These are phyloP conservation scores for Naganishia sp. DNA, from an alignment of 1,284 basidiomycete genomes.

Conservation along the genomic window DNA sequence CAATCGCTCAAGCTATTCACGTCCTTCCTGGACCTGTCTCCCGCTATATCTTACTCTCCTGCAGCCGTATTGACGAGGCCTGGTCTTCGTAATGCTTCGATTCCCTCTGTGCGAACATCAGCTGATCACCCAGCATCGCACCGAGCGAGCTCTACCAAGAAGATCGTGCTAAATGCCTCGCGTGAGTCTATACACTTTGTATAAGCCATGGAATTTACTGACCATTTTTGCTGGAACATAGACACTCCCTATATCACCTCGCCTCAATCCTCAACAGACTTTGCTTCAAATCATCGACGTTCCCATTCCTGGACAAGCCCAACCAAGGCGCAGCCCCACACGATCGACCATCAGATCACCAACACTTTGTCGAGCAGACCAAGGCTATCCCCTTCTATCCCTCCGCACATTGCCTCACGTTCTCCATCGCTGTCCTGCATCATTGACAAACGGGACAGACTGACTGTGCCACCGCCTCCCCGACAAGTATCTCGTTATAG, in stretches of 20 bases:
- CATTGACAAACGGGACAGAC: not conserved
- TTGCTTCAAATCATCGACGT: not conserved
- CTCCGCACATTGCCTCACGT: not conserved
- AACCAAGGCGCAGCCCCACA: not conserved
- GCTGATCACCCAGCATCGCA: not conserved
- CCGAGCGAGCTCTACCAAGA: not conserved
- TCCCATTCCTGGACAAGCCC: constrained; percentile 24
- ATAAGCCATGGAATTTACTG: not conserved
- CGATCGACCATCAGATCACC: not conserved
- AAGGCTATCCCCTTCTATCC: not conserved
- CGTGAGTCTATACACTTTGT: not conserved
- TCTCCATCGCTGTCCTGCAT: constrained; percentile 13
- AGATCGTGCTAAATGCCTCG: not conserved
- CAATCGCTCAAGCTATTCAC: constrained; percentile 9
- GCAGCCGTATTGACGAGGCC: constrained; percentile 12
- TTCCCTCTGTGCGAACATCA: not conserved
- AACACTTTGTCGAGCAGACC: constrained; percentile 9
- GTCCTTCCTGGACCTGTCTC: constrained; percentile 10
- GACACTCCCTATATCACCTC: not conserved
- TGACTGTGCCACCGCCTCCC: constrained; percentile 5
- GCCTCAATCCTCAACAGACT: not conserved
- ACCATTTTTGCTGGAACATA: not conserved
- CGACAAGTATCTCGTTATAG: not conserved
- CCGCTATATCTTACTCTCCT: constrained; percentile 16
- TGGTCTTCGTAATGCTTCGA: not conserved